Evolutionary conservation across 192 early-diverging fungal species (phyloP).

Genomic region (Funneliformis mosseae): DNA sequence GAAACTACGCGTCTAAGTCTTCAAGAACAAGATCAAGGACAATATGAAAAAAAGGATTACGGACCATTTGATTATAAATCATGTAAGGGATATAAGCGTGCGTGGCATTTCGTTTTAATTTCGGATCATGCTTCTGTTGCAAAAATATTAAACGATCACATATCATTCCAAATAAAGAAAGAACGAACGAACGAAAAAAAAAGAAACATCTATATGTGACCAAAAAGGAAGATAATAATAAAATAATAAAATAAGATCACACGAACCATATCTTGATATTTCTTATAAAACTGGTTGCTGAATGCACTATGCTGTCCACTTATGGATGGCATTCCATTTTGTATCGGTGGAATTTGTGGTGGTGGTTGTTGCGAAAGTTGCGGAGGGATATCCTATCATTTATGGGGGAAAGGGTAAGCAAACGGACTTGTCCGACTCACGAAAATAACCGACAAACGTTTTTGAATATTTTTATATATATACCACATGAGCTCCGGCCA

Average conservation of each 20-base stretch:
- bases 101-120: slow-evolving; percentile 52
- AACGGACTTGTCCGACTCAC: no score
- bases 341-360: background rate
- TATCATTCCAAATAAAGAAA: slow-evolving; percentile 5
- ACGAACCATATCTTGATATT: slow-evolving; percentile 35
- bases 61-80: slow-evolving; percentile 47
- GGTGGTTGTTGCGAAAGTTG: background rate
- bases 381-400: background rate
- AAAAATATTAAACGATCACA: slow-evolving; percentile 30
- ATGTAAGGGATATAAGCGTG: slow-evolving; percentile 56
- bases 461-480: background rate
- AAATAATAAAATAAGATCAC: background rate
- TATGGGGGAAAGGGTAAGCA: background rate
- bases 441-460: no score
- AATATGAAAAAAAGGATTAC: background rate
- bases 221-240: background rate
- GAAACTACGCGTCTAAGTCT: background rate
- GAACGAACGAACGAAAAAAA: background rate
- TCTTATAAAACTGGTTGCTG: background rate
- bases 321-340: background rate
- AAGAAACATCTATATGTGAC: background rate
- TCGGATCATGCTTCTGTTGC: slow-evolving; percentile 50
- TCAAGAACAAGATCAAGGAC: background rate
- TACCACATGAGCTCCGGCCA: slow-evolving; percentile 3
- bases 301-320: slow-evolving; percentile 9